Evolutionary conservation across 768 basidiomycete genomes (phyloP).

Genomic region (Trichaptum fuscoviolaceum): DNA sequence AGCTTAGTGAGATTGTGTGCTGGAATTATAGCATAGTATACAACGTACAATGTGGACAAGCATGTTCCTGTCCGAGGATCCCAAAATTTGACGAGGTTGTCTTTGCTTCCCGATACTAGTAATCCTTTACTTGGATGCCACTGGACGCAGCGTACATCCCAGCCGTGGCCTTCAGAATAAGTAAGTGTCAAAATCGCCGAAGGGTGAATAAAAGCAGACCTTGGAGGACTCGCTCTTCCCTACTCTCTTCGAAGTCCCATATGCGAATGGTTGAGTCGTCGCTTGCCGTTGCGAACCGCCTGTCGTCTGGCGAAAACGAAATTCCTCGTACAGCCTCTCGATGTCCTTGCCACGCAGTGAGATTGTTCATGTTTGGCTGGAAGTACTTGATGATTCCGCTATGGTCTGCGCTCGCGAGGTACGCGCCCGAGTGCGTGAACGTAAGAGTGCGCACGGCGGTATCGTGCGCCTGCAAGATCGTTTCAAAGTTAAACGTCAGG

Average conservation of each 20-base stretch:
- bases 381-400: constrained; percentile 97
- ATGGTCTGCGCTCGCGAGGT: constrained; percentile 90
- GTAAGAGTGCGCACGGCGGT: constrained; percentile 84
- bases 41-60: constrained; percentile 79
- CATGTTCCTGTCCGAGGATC: constrained; percentile 91
- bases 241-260: constrained; percentile 91
- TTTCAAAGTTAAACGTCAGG: constrained; percentile 98
- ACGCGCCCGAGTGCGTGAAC: constrained; percentile 92
- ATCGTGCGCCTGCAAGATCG: constrained; percentile 98
- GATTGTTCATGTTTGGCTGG: constrained; percentile 98
- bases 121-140: constrained; percentile 99
- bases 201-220: constrained; percentile 37
- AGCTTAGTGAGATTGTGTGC: neutral
- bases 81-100: constrained; percentile 99
- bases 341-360: constrained; percentile 90
- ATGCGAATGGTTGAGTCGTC: constrained; percentile 94
- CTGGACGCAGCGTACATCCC: constrained; percentile 98
- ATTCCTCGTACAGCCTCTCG: constrained; percentile 92
- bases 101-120: constrained; percentile 92
- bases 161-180: constrained; percentile 76
- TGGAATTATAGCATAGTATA: neutral
- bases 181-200: neutral
- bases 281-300: constrained; percentile 88
- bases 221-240: constrained; percentile 82
- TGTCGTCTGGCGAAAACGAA: constrained; percentile 89